Conservation (phyloP, 352 stramenopile genomes). For the Pythium coloratum region DNA sequence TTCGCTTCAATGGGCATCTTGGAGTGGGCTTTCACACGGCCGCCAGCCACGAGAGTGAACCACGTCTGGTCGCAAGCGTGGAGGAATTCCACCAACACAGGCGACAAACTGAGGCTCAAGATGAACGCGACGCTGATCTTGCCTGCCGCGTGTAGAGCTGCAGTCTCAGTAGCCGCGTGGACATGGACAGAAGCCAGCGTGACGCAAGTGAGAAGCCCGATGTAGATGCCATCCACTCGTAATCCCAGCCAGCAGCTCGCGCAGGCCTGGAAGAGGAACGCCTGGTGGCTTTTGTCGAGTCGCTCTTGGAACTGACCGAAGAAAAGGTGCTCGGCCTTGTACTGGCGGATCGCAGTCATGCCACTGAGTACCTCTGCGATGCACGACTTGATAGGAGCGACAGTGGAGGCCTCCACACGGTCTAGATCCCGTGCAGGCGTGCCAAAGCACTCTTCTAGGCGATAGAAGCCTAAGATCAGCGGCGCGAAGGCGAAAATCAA, state of each 20-base stretch:
- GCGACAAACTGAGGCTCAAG: constrained; percentile 65
- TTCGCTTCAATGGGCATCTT: constrained; percentile 56
- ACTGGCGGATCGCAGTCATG: constrained; percentile 91
- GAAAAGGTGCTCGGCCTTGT: constrained; percentile 46
- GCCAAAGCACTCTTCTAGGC: constrained; percentile 90
- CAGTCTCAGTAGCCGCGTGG: not conserved
- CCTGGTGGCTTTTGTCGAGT: constrained; percentile 58
- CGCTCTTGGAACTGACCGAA: constrained; percentile 45
- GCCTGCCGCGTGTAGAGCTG: constrained; percentile 24
- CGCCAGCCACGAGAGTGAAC: constrained; percentile 71
- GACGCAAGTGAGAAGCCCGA: not conserved
- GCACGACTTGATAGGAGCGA: constrained; percentile 92
- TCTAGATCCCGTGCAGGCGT: constrained; percentile 90
- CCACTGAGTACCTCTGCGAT: constrained; percentile 94
- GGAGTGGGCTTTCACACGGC: constrained; percentile 65
- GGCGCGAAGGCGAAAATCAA: constrained; percentile 71
- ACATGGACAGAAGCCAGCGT: constrained; percentile 8
- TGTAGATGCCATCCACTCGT: constrained; percentile 13
- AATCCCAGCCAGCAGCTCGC: constrained; percentile 64
- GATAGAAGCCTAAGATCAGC: constrained; percentile 50
- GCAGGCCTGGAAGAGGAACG: constrained; percentile 61
- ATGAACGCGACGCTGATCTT: constrained; percentile 44
- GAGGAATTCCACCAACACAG: constrained; percentile 64
- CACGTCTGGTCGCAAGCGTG: constrained; percentile 61
- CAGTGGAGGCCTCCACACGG: constrained; percentile 90